Evolutionary conservation across 2,329 filamentous ascomycete species (phyloP), one percentile per base, ranked within the genome.

Genomic region (Aspergillus fumigatus): DNA sequence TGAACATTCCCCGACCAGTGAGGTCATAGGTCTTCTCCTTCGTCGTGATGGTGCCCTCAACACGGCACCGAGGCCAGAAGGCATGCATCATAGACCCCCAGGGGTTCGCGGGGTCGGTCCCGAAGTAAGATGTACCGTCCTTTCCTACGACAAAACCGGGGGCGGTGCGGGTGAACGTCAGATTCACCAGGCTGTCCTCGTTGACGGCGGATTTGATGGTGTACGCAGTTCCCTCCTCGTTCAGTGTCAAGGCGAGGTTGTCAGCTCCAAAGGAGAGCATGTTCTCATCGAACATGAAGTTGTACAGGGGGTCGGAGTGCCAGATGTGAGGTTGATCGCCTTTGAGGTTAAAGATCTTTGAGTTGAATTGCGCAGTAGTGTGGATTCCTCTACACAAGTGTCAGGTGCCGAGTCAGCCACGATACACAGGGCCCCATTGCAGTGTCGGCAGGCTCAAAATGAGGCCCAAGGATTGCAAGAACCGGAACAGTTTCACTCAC

Each of bases 61-160:
- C 85, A 49, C 80, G 81, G 75, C 90, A 94, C 63, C 92, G 84
- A 32, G 94, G 92, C 94, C 94, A 99, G 79, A 99, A 97, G 32
- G 85, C 84, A 75, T 99, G 94, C 70, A 88, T 84, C 87, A 99
- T 95, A 29, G 82, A 83, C 38, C 94, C 94, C 94, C 94, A 99
- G 1, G 94, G 94, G 63, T 92, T 85, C 62, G 80, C 74, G 19
- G 88, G 85, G 72, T 99, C 92, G 47, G 92, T 96, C 53, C 94
- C 94, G 70, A 88, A 99, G 65, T 87, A 84, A 54, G 87, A 89
- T 61, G 84, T 93, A 61, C 94, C 94, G 63, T 95, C 85, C 75
- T 88, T 88, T 66, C 94, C 94, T 54, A 84, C 86, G 64, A 91
- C 85, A 75, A 96, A 96, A 52, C 90, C 92, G 0, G 93, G 93